Conservation (phyloP, 306 rosid genomes). For the Rubus idaeus region DNA sequence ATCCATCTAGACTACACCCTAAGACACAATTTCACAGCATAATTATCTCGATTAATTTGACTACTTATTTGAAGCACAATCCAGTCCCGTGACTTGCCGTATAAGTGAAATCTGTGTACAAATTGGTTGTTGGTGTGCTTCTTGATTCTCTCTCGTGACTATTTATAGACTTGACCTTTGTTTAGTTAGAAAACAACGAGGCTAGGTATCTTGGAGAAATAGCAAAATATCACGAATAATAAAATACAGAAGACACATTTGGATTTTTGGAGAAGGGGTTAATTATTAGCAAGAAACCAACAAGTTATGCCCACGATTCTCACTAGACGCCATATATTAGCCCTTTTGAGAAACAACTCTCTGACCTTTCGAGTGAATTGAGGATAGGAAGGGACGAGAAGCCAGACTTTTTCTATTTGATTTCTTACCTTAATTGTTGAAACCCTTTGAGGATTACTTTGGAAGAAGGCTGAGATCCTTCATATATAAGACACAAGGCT, state of each 20-base stretch:
- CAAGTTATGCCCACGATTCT: background rate
- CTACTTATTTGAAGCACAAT: slow-evolving; percentile 4
- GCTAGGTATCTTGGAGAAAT: background rate
- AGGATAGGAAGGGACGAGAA: background rate
- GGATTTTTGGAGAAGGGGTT: background rate
- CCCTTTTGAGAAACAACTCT: background rate
- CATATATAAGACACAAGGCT: background rate
- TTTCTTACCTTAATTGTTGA: background rate
- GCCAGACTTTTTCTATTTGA: background rate
- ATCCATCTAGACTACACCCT: too few relatives aligned
- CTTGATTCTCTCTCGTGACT: background rate
- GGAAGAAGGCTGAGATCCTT: slow-evolving; percentile 11
- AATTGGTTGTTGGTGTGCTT: background rate
- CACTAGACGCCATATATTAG: background rate
- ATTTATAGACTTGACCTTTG: background rate
- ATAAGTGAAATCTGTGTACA: background rate
- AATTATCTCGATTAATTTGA: background rate
- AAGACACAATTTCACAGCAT: background rate
- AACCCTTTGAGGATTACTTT: slow-evolving; percentile 17
- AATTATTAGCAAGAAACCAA: background rate
- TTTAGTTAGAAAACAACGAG: background rate
- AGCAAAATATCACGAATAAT: background rate
- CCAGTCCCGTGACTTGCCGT: slow-evolving; percentile 6
- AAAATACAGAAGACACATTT: background rate
- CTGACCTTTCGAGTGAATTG: background rate